Percentiles rank a stretch among this genome's conserved stretches.
phyloP scores from a whole-genome alignment of 1,284 basidiomycete genomes.

The Retiboletus flavoniger region DNA sequence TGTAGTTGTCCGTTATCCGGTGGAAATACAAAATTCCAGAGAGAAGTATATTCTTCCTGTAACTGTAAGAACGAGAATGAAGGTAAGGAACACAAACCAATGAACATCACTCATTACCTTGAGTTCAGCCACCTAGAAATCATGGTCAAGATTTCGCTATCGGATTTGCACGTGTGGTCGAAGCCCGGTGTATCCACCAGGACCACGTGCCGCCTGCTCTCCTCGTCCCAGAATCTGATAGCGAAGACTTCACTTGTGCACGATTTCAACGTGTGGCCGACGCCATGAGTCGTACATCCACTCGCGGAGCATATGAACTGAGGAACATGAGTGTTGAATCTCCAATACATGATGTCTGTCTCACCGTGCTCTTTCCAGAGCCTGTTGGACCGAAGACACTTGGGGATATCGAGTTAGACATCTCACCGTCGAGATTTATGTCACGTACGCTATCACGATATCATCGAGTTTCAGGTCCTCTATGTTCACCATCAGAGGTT shows the following conservation, averaged over 20 bases:
- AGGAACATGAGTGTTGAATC: not conserved
- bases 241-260: slow-evolving; percentile 16
- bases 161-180: too few species aligned
- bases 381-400: slow-evolving; percentile 22
- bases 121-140: not conserved
- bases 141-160: not conserved
- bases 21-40: not conserved
- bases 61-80: not conserved
- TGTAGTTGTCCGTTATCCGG: not conserved
- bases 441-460: slow-evolving; percentile 16
- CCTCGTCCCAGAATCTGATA: slow-evolving; percentile 5
- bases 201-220: not conserved
- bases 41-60: not conserved
- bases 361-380: slow-evolving; percentile 11
- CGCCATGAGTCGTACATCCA: slow-evolving; percentile 4
- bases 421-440: not conserved
- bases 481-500: not conserved
- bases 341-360: not conserved
- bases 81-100: not conserved
- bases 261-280: slow-evolving; percentile 13
- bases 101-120: not conserved
- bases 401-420: not conserved
- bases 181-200: slow-evolving; percentile 19
- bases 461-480: not conserved
- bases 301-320: slow-evolving; percentile 27